Evolutionary conservation across 805 yeast genomes (phyloP), one percentile per base, ranked within the genome.

Genomic region (Lipomyces kockii): DNA sequence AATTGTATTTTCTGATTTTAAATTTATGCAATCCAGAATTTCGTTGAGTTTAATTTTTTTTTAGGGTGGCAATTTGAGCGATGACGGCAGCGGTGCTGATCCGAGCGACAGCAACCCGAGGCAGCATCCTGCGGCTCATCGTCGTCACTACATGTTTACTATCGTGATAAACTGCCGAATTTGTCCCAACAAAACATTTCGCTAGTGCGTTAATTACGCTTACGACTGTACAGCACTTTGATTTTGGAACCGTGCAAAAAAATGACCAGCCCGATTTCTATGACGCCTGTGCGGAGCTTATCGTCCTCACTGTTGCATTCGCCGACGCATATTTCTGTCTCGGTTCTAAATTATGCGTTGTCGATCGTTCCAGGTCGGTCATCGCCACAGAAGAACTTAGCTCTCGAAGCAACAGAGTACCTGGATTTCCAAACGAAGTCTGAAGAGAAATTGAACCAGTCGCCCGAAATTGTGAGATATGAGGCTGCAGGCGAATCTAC

Each of bases 281-380:
- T 20, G 25, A 61, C 39, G 0, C 51, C 58, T 11, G n/a, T 46
- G 29, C 55, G 34, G 22, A 56, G 20, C 29, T 22, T 22, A 27
- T 25, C 65, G 22, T 25, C 65, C 20, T 57, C 65, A 46, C 37
- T 56, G 12, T 25, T 57, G 29, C 65, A 39, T 39, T 46, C 65
- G 27, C 65, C 65, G n/a, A 57, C 65, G 8, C 35, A 46, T 11
- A 56, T 62, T 12, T 25, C 65, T 6, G 61, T 51, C 20, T 46
- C 51, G 8, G 52, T 62, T 22, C 61, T 62, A 9, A 62, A 58
- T 27, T 62, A 62, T 49, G 65, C 65, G 46, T 34, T 62, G 34
- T 62, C 65, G 22, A 39, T 57, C n/a, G 65, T 62, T 12, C 65
- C 59, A 9, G 56, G 34, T 20, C 54, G 56, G 35, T 57, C 29